Evolutionary conservation across 176 grass and related monocot genomes (phyloP), one percentile per base, ranked within the genome.

Genomic region (Bolboschoenus planiculmis): DNA sequence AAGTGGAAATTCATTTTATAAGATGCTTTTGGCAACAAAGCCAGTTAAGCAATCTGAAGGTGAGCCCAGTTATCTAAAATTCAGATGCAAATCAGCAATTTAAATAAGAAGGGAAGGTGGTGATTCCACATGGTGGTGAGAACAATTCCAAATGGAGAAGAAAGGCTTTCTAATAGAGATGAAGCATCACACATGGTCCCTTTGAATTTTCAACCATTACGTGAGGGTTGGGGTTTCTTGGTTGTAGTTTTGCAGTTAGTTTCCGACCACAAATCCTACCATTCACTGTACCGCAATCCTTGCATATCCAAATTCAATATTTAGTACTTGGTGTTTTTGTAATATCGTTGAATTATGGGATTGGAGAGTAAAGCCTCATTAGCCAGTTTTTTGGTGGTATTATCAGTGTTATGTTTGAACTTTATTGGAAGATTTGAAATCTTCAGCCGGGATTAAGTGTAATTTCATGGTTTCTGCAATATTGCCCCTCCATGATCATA

Each of bases 241-340:
- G 36, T 23, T 15, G 18, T 60, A 23, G 20, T 61, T 37, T 51
- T 39, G 31, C 30, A 27, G 36, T 80, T 40, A 42, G 56, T 60
- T 80, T 40, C n/a, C 9, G n/a, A 42, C 47, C 29, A 15, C 14
- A 18, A 11, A 53, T 53, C 33, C 56, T 5, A 80, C 18, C 20
- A 60, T 27, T 43, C 26, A n/a, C 72, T 33, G 72, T 53, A 82
- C 58, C 50, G 80, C 80, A 82, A 82, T 82, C 80, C 80, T 82
- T 82, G 80, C 80, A 60, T 23, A 60, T 37, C 18, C 34, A 43
- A 81, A 81, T 81, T 81, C n/a, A 23, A 61, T 29, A 20, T 79
- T 23, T 60, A 40, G 20, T 42, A 40, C 55, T 61, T 59, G 55
- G 51, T 61, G 51, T 61, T 60, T 81, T 81, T 26, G 4, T 61